Evolutionary conservation across 2,329 filamentous ascomycete species (phyloP).

Genomic region (Blastomyces silverae): DNA sequence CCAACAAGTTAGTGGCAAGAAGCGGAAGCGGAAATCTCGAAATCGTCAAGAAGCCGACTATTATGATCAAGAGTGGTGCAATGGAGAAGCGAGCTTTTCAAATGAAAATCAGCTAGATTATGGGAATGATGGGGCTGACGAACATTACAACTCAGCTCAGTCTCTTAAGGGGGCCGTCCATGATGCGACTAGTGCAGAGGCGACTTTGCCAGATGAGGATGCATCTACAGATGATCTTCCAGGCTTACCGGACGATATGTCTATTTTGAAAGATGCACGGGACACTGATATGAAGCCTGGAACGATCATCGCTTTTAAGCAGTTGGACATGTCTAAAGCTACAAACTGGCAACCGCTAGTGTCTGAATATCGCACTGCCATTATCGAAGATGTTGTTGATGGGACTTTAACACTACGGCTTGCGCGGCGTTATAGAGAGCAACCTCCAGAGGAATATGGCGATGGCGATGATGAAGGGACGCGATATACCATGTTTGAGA

Average conservation of each 20-base stretch:
- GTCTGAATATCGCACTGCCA: slow-evolving; percentile 56
- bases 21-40: slow-evolving; percentile 46
- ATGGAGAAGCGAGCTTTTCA: slow-evolving; percentile 10
- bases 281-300: slow-evolving; percentile 33
- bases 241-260: slow-evolving; percentile 53
- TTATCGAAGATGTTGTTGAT: slow-evolving; percentile 53
- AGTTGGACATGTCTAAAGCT: slow-evolving; percentile 43
- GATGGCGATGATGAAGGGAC: slow-evolving; percentile 58
- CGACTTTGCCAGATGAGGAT: neutral
- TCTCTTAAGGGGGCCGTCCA: neutral
- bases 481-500: slow-evolving; percentile 71
- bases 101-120: slow-evolving; percentile 25
- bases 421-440: slow-evolving; percentile 60
- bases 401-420: slow-evolving; percentile 56
- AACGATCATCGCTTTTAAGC: slow-evolving; percentile 43
- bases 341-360: slow-evolving; percentile 44
- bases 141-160: slow-evolving; percentile 22
- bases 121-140: slow-evolving; percentile 13
- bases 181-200: neutral
- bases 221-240: slow-evolving; percentile 43
- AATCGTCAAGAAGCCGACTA: slow-evolving; percentile 42
- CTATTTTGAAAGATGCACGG: slow-evolving; percentile 48
- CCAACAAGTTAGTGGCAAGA: slow-evolving; percentile 27
- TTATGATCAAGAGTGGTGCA: slow-evolving; percentile 21
- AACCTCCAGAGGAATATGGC: slow-evolving; percentile 53